phyloP scores from a whole-genome alignment of 331 rosid genomes.

The Dryas integrifolia region DNA sequence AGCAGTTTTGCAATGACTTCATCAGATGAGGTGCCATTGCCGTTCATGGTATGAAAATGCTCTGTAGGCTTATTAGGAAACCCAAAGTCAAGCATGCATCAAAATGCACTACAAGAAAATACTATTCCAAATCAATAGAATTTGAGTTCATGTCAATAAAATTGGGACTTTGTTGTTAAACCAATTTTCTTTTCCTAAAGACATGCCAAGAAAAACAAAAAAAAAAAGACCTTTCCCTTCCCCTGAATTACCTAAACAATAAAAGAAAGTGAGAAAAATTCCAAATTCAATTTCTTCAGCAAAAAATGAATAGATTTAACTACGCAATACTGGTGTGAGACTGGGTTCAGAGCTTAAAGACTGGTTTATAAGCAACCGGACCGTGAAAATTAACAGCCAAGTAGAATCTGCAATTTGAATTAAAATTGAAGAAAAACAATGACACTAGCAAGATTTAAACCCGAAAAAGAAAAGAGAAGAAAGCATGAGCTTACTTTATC shows the following conservation, averaged over 20 bases:
- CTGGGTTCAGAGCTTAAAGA: background rate
- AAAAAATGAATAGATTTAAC: background rate
- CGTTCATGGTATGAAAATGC: constrained; percentile 35
- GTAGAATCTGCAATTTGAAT: background rate
- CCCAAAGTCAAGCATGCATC: constrained; percentile 7
- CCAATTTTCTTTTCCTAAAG: background rate
- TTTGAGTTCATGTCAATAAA: background rate
- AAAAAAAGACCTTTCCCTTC: background rate
- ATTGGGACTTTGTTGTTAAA: background rate
- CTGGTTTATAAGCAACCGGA: background rate
- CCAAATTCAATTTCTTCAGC: background rate
- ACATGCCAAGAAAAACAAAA: background rate
- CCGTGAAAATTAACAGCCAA: background rate
- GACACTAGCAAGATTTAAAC: background rate
- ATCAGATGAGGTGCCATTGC: constrained; percentile 29
- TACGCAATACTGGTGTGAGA: background rate
- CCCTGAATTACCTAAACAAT: background rate
- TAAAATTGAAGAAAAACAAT: background rate
- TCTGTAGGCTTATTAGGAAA: background rate
- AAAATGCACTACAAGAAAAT: constrained; percentile 5
- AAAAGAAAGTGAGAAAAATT: background rate
- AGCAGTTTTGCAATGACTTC: constrained; percentile 51
- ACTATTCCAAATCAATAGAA: background rate
- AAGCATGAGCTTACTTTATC: constrained; percentile 8
- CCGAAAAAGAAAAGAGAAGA: background rate